Base-by-base conservation (phyloP, 2,329 filamentous ascomycete species). In the Penicillium italicum region DNA sequence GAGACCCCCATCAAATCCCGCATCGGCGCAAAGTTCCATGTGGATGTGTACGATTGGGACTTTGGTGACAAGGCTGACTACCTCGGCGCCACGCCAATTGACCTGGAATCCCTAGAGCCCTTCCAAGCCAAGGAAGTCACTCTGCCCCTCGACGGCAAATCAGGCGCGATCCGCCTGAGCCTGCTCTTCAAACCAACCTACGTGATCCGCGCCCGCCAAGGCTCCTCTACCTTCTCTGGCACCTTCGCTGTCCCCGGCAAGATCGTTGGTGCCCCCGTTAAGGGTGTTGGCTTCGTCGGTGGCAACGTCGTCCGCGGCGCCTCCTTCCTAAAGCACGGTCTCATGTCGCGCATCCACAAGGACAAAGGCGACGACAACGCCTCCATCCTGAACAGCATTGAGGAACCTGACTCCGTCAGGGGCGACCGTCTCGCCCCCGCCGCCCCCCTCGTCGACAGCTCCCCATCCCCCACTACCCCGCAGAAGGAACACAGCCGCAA, bases 21-120 rank as follows among this genome's bases (percentile, higher is more conserved):
- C 56, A 96, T 91, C 16, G 91, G 82, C 0, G 89, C 92, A 36
- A 84, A 94, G 26, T 94, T 99, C 75, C 82, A 81, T 31, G 85
- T 91, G 67, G 89, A 90, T 53, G 86, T 97, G 2, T 96, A 87
- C 71, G 94, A 99, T 70, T 99, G 93, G 84, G 94, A 99, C 72
- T 96, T 97, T 78, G 93, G 90, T 45, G 91, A 96, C 72, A 93
- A 92, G 74, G 91, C 92, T 1, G 94, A 99, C 73, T 89, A 88
- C 71, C 78, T 99, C n/a, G 94, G 94, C 42, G 82, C 81, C 56
- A 81, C 90, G 0, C 76, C 79, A 5, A 90, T 99, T 68, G 86
- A 90, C 64, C 82, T 99, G 16, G 85, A 88, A 47, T 75, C 85
- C 31, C 80, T 99, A 8, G 91, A 96, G 65, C 94, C 94, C 0